Base-by-base conservation (phyloP, 768 basidiomycete species). In the Phaeotremella skinneri region DNA sequence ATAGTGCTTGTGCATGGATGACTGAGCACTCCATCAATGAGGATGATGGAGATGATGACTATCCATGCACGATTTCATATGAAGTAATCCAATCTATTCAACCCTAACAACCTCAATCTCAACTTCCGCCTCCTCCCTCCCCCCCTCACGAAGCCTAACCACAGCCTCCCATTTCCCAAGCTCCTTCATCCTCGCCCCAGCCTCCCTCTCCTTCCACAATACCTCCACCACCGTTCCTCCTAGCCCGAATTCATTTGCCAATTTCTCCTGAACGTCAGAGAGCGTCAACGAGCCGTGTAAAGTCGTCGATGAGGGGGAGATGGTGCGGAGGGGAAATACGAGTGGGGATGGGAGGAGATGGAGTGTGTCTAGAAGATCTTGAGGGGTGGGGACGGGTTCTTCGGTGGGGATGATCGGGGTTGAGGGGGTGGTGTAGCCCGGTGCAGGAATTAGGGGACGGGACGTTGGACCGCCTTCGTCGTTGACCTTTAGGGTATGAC, bases 201-300 rank as follows among this genome's bases (percentile, higher is more conserved):
- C 55, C 37, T 58, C 59, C 14, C 52, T 41, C 2, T 55, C 52
- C 6, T 16, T 34, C 63, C 65, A 64, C 3, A 32, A 27, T 14
- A 64, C 52, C 32, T 59, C 52, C 4, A 60, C 51, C 1, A 52
- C 65, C 23, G 11, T 30, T 7, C 51, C 31, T 1, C 29, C 26
- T 2, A 70, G 34, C 20, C 32, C 58, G 37, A 37, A 55, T 23
- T 67, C 63, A 11, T 47, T 49, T 20, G 49, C 53, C 4, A 68
- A 26, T 17, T 49, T 27, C 27, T 61, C 55, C 11, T 34, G 3
- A 7, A 68, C 58, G 45, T 68, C 67, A 11, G 49, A 53, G 17
- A 68, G 61, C 7, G 67, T 65, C 16, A 68, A 42, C 1, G 63
- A 65, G 2, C 67, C 67, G 41, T 62, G 58, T 30, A 68, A 45